Base-by-base conservation (phyloP, 2,329 filamentous ascomycete genomes). In the Atkinsonella hypoxylon region DNA sequence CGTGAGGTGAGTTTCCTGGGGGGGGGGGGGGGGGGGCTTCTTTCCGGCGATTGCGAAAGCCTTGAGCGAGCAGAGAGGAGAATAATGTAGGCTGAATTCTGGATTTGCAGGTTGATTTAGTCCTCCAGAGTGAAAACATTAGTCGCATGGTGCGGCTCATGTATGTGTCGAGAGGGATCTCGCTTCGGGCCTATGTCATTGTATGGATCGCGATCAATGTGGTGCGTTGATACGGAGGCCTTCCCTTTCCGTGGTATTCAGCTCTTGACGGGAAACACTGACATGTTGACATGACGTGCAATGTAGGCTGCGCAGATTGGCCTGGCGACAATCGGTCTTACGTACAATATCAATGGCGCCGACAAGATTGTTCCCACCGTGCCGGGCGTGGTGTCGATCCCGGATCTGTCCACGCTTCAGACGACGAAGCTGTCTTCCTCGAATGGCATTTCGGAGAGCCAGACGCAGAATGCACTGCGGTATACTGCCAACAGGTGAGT, bases 401-500 rank as follows among this genome's bases (percentile, higher is more conserved):
- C 71, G 1, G 59, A 68, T 47, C 58, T 75, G 61, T 58, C 58
- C 8, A 58, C 51, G 36, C 64, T 69, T 51, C 64, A 64, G 54
- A 65, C 60, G 39, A 57, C 46, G 30, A 64, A 56, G 13, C 45
- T 68, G 15, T 55, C 56, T 4, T 54, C 56, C 10, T 55, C 39
- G 7, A 44, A 41, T 13, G 8, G 30, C 15, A 43, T 45, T 6
- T 45, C 49, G 11, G n/a, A 31, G 18, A 48, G 47, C 8, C 57
- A 59, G 18, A 52, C 55, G 2, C 48, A 54, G 13, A 61, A 55
- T n/a, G 67, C 69, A 22, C 59, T 70, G 20, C 60, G 70, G 46
- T 73, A 69, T 45, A 70, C 67, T 1, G 71, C 72, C 12, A 71
- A 73, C 36, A 66, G 63, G 67, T 66, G 48, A 32, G 55, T 52